phyloP scores from a whole-genome alignment of 768 basidiomycete genomes.

The Leucocoprinus leucothites region DNA sequence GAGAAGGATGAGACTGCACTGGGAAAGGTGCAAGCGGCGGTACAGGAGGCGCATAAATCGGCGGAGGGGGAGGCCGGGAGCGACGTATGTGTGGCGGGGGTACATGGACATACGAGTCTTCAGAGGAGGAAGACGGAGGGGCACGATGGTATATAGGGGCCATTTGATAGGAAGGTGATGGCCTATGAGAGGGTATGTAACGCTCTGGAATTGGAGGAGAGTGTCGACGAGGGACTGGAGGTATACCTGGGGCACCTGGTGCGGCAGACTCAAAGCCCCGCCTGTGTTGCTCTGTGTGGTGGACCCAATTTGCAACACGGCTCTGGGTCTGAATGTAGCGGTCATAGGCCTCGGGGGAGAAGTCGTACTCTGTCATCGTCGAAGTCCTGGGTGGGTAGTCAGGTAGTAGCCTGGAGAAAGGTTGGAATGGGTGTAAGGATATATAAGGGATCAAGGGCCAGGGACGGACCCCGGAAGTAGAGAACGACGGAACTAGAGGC shows the following conservation, averaged over 20 bases:
- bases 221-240: slow-evolving; percentile 9
- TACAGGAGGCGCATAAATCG: slow-evolving; percentile 16
- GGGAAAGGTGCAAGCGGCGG: slow-evolving; percentile 12
- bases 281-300: slow-evolving; percentile 39
- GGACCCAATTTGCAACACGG: slow-evolving; percentile 49
- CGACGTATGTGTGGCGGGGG: slow-evolving; percentile 17
- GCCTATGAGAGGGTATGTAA: slow-evolving; percentile 12
- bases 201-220: slow-evolving; percentile 14
- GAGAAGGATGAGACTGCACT: neutral
- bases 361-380: slow-evolving; percentile 63
- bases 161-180: neutral
- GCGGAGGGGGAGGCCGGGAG: slow-evolving; percentile 18
- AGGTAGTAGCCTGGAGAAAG: neutral
- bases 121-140: slow-evolving; percentile 18
- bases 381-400: neutral
- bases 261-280: slow-evolving; percentile 26
- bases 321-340: slow-evolving; percentile 43
- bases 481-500: neutral
- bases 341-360: slow-evolving; percentile 51
- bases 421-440: neutral
- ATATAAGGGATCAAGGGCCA: neutral
- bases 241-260: slow-evolving; percentile 12
- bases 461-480: slow-evolving; percentile 6
- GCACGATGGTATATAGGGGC: slow-evolving; percentile 8
- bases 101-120: slow-evolving; percentile 20